A percentile compares a stretch with the other conserved stretches of the same genome.
Conservation (phyloP, 2,329 filamentous ascomycete genomes). For the Curvularia spicifera region DNA sequence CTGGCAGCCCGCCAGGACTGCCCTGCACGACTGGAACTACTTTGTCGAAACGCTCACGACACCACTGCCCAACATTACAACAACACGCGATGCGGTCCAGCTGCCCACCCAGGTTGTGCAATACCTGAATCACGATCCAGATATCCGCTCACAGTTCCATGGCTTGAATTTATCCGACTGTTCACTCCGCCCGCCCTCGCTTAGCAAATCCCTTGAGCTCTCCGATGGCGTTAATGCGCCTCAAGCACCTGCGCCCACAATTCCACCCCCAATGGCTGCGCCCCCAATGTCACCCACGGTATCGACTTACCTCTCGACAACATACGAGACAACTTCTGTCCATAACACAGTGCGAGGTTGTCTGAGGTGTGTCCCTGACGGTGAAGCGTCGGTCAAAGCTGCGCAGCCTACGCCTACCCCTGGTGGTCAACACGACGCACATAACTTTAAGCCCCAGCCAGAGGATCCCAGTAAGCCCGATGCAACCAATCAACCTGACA, state of each 20-base stretch:
- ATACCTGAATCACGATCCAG: conserved; percentile 31
- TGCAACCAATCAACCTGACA: conserved; percentile 4
- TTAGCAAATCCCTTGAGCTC: not conserved
- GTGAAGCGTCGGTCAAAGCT: conserved; percentile 2
- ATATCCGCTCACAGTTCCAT: conserved; percentile 28
- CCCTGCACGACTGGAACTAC: conserved; percentile 31
- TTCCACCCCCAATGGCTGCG: not conserved
- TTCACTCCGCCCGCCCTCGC: conserved; percentile 10
- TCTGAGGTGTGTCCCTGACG: conserved; percentile 24
- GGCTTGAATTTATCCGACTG: conserved; percentile 42
- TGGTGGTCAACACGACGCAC: not conserved
- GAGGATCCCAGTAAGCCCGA: not conserved
- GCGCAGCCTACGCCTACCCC: conserved; percentile 2
- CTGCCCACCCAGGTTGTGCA: conserved; percentile 33
- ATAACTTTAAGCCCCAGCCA: conserved; percentile 4
- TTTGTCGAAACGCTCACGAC: conserved; percentile 34
- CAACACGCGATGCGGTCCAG: conserved; percentile 12
- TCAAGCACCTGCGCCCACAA: not conserved
- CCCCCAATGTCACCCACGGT: conserved; percentile 21
- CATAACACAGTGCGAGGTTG: conserved; percentile 39
- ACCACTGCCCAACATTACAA: conserved; percentile 4
- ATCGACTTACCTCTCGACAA: conserved; percentile 35
- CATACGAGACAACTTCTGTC: conserved; percentile 33
- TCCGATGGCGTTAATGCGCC: not conserved
- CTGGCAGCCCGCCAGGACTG: conserved; percentile 28